Percentiles rank a stretch among this genome's conserved stretches.
phyloP scores from a whole-genome alignment of 2,329 filamentous ascomycete species.

The Aspergillus sp. region DNA sequence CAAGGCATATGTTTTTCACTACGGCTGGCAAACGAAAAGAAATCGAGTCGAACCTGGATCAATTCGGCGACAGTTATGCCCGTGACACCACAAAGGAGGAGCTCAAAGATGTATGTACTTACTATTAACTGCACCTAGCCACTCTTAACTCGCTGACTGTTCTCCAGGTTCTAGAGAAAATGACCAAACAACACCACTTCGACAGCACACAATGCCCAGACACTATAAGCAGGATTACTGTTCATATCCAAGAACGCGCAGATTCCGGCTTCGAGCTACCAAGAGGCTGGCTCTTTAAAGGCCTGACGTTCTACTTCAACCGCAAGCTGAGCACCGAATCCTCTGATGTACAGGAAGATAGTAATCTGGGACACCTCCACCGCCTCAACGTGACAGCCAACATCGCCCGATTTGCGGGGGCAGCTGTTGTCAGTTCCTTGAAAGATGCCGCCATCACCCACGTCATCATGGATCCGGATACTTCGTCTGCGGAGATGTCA shows the following conservation, averaged over 20 bases:
- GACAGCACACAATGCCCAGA: conserved; percentile 37
- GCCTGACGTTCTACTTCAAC: conserved; percentile 37
- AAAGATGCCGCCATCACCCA: conserved; percentile 59
- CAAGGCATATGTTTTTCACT: conserved; percentile 63
- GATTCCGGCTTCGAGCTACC: conserved; percentile 24
- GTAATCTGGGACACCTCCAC: conserved; percentile 4
- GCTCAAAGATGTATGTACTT: conserved; percentile 40
- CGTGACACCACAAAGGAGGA: conserved; percentile 60
- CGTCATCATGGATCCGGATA: conserved; percentile 52
- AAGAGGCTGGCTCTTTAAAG: conserved; percentile 43
- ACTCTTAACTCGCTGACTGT: conserved; percentile 1
- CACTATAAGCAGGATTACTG: conserved; percentile 50
- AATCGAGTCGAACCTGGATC: conserved; percentile 59
- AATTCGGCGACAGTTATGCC: conserved; percentile 74
- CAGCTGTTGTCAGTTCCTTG: conserved; percentile 45
- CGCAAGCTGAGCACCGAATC: conserved; percentile 12
- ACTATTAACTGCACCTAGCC: no score
- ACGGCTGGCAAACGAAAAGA: conserved; percentile 48
- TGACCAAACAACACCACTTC: conserved; percentile 21
- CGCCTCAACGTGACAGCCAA: conserved; percentile 44
- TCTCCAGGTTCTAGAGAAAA: conserved; percentile 33
- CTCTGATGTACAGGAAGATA: neutral
- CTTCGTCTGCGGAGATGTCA: conserved; percentile 37
- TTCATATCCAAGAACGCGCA: conserved; percentile 44
- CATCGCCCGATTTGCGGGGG: conserved; percentile 62